Evolutionary conservation across 1,284 basidiomycete species (phyloP).

Genomic region (Quambalaria eucalypti): DNA sequence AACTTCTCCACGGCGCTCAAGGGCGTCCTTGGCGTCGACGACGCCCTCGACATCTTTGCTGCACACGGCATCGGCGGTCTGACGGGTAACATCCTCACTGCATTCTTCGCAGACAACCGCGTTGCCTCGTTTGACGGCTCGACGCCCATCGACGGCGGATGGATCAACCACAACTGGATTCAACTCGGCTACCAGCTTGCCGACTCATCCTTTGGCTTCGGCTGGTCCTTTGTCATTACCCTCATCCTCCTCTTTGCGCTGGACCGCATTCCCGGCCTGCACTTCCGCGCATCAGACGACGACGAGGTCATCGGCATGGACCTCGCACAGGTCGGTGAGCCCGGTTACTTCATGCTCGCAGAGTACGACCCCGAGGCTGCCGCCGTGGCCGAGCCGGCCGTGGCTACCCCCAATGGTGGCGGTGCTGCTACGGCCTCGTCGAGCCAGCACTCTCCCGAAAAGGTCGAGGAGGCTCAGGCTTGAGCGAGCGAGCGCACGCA

Average conservation of each 20-base stretch:
- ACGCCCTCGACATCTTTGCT: conserved; percentile 63
- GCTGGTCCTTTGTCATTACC: conserved; percentile 37
- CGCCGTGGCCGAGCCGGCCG: too few species aligned
- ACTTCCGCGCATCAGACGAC: conserved; percentile 69
- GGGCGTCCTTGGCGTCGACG: conserved; percentile 50
- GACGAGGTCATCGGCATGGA: conserved; percentile 87
- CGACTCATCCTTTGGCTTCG: conserved; percentile 54
- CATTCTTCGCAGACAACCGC: conserved; percentile 74
- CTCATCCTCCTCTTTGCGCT: conserved; percentile 79
- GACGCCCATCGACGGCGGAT: conserved; percentile 61
- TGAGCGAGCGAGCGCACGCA: too few species aligned
- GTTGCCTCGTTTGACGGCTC: conserved; percentile 76
- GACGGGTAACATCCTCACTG: conserved; percentile 75
- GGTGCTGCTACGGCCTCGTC: too few species aligned
- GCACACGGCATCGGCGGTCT: conserved; percentile 81
- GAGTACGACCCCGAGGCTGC: too few species aligned
- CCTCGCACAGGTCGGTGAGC: conserved; percentile 82
- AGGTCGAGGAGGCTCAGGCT: too few species aligned
- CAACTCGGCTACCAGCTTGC: conserved; percentile 74
- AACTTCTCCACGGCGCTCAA: conserved; percentile 95
- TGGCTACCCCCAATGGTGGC: too few species aligned
- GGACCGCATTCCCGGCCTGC: conserved; percentile 79
- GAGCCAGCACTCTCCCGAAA: too few species aligned
- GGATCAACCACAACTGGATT: conserved; percentile 72
- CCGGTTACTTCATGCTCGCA: too few species aligned